Conservation (phyloP, 1,139 yeast species). For the Geotrichum fermentans region DNA sequence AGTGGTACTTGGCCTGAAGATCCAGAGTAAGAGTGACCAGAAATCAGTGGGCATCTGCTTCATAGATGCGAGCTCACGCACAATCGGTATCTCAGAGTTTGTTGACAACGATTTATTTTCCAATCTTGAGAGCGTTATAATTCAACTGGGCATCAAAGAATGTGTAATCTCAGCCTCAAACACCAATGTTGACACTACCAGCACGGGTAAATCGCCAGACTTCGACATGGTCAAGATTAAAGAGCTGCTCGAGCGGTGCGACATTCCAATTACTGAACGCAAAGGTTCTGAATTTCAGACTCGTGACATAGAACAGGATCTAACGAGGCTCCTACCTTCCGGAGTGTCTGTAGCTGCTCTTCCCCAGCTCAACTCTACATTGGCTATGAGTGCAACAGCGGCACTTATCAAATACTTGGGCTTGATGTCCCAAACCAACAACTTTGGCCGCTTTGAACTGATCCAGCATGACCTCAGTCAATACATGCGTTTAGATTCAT, state of each 20-base stretch:
- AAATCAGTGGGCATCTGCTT: slow-evolving; percentile 72
- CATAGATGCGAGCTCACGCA: slow-evolving; percentile 64
- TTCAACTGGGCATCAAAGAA: slow-evolving; percentile 87
- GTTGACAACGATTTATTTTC: slow-evolving; percentile 83
- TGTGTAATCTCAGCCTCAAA: slow-evolving; percentile 52
- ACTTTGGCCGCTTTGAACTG: slow-evolving; percentile 49
- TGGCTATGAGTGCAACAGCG: slow-evolving; percentile 51
- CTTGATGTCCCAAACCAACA: slow-evolving; percentile 51
- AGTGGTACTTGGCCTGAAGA: slow-evolving; percentile 68
- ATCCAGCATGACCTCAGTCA: slow-evolving; percentile 65
- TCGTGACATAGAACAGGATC: slow-evolving; percentile 68
- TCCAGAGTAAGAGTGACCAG: slow-evolving; percentile 43
- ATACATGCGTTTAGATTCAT: slow-evolving; percentile 83
- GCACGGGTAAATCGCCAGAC: slow-evolving; percentile 26
- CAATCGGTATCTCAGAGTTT: slow-evolving; percentile 71
- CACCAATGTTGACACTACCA: slow-evolving; percentile 32
- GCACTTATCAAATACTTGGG: slow-evolving; percentile 64
- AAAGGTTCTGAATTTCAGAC: slow-evolving; percentile 53
- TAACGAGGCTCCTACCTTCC: slow-evolving; percentile 56
- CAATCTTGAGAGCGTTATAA: slow-evolving; percentile 75
- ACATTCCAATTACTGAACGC: slow-evolving; percentile 60
- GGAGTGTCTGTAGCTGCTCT: slow-evolving; percentile 51
- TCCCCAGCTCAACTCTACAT: slow-evolving; percentile 47
- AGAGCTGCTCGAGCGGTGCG: slow-evolving; percentile 65
- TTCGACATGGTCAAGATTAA: slow-evolving; percentile 41